Base-by-base conservation (phyloP, 2,329 filamentous ascomycete genomes). In the Helminthosporium solani region DNA sequence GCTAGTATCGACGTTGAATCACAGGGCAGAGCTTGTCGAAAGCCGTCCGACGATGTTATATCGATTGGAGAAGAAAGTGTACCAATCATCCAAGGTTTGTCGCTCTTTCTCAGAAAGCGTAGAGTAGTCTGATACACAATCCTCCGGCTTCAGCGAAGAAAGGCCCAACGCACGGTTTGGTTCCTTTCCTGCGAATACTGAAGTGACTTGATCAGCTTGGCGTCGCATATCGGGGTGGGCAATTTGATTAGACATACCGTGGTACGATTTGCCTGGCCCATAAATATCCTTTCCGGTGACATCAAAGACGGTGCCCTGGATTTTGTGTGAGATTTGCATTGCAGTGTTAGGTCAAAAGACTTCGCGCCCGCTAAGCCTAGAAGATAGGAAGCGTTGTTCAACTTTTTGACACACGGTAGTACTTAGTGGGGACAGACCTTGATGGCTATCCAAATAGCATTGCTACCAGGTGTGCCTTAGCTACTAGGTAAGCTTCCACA, bases 161-260 rank as follows among this genome's bases (percentile, higher is more conserved):
- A 85, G 85, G 9, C 84, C 94, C 2, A 99, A 81, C 6, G 90
- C 94, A 51, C 90, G 84, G n/a, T 94, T 97, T 20, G 94, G 87
- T 64, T 99, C 95, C 67, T 95, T 95, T 51, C 94, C 94, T 2
- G 90, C 88, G 67, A 99, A 99, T 16, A 96, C 94, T 99, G 57
- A 33, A n/a, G n/a, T 12, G 7, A 11, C n/a, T 14, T 51, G 14
- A 28, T 12, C 45, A 34, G 31, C 40, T 40, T 15, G n/a, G 34
- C 6, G 18, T 40, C 18, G 3, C n/a, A n/a, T n/a, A n/a, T n/a
- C n/a, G n/a, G n/a, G n/a, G n/a, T n/a, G n/a, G n/a, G n/a, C n/a
- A n/a, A 27, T 9, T 25, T 9, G 5, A 1, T 19, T n/a, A 7
- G 35, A 72, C 79, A 64, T 77, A 96, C 94, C 88, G 61, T 88